Conservation (phyloP, 805 yeast genomes). For the Saccharomycopsis javanensis region DNA sequence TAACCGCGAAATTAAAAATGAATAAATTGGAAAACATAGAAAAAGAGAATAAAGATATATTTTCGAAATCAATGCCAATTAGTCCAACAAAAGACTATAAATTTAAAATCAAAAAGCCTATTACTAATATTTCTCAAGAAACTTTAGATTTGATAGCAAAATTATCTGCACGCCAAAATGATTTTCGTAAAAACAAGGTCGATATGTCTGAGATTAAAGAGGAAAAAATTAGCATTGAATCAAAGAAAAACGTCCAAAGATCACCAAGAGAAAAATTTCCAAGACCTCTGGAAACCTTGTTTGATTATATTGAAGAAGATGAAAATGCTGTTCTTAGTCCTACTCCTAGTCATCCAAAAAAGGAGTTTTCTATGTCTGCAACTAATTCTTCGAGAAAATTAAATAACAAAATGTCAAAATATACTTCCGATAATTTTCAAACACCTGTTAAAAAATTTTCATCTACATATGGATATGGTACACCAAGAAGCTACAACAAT, state of each 20-base stretch:
- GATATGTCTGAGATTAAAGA: neutral
- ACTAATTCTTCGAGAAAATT: neutral
- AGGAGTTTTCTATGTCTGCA: neutral
- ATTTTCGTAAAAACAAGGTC: neutral
- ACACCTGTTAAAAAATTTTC: neutral
- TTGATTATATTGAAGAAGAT: neutral
- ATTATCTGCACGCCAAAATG: neutral
- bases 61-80: constrained; percentile 12
- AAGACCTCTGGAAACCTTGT: neutral
- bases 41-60: neutral
- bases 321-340: neutral
- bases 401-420: neutral
- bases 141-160: neutral
- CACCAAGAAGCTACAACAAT: neutral
- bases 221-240: neutral
- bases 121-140: neutral
- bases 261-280: neutral
- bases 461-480: neutral
- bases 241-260: neutral
- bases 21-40: neutral
- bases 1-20: constrained; percentile 12
- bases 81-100: neutral
- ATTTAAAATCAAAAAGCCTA: neutral
- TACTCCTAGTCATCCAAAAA: neutral
- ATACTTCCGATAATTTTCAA: neutral